A percentile compares a stretch with the other conserved stretches of the same genome.
Evolutionary conservation across 116 monocot genomes (phyloP).

Genomic region (Phalaenopsis hybrid): DNA sequence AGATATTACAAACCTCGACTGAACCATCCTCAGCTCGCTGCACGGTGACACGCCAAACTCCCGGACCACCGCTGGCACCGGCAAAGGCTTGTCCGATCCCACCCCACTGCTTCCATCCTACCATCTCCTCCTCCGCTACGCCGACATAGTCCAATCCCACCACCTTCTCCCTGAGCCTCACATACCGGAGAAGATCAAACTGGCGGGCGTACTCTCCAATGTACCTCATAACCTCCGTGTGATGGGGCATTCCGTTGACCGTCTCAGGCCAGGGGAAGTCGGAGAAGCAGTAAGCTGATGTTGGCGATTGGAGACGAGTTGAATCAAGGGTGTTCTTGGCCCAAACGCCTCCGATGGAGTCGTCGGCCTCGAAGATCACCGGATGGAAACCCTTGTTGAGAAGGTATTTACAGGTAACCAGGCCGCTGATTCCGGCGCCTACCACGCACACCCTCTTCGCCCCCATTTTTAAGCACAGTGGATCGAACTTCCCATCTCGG

Average conservation of each 20-base stretch:
- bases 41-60: slow-evolving; percentile 41
- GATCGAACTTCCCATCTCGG: too few species aligned
- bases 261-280: slow-evolving; percentile 63
- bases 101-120: slow-evolving; percentile 44
- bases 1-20: neutral
- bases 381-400: slow-evolving; percentile 49
- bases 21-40: neutral
- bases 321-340: slow-evolving; percentile 23
- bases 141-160: slow-evolving; percentile 50
- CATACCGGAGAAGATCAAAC: slow-evolving; percentile 37
- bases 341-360: slow-evolving; percentile 66
- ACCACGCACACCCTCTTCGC: slow-evolving; percentile 31
- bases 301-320: slow-evolving; percentile 60
- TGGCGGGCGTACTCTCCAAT: slow-evolving; percentile 30
- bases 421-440: slow-evolving; percentile 71
- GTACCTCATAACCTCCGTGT: slow-evolving; percentile 44
- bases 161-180: slow-evolving; percentile 44
- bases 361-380: slow-evolving; percentile 46
- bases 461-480: neutral
- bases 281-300: slow-evolving; percentile 34
- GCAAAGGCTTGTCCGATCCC: slow-evolving; percentile 55
- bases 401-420: slow-evolving; percentile 55
- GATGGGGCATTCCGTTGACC: slow-evolving; percentile 27
- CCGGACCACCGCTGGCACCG: slow-evolving; percentile 2
- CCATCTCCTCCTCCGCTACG: slow-evolving; percentile 38